These are phyloP conservation scores for Cichorium intybus DNA, from an alignment of 140 eudicot genomes.

Conservation along the genomic window DNA sequence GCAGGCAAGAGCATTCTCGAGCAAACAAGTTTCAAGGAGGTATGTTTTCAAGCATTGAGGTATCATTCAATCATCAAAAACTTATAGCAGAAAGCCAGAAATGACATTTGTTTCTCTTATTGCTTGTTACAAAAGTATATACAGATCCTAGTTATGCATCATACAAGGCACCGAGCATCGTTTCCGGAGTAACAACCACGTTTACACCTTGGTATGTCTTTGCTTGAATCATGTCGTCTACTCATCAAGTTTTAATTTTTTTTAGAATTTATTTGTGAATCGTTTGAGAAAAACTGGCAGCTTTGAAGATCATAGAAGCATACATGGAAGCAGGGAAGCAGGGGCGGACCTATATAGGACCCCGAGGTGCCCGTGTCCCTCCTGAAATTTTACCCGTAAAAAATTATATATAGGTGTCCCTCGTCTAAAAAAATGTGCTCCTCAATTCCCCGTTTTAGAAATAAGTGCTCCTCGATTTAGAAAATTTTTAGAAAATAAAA, in stretches of 20 bases:
- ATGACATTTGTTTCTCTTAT: neutral
- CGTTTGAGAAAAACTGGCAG: conserved; percentile 49
- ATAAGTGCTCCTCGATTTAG: too few species aligned
- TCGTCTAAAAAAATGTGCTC: too few species aligned
- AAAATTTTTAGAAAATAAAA: too few species aligned
- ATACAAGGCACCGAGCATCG: conserved; percentile 73
- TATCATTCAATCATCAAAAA: neutral
- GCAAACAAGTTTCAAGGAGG: conserved; percentile 88
- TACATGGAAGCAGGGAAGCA: conserved; percentile 97
- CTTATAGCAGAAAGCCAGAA: conserved; percentile 8
- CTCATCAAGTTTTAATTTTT: conserved; percentile 6
- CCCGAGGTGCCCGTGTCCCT: too few species aligned
- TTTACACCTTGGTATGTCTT: conserved; percentile 82
- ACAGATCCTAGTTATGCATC: conserved; percentile 88
- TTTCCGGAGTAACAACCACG: conserved; percentile 82
- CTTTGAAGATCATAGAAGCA: conserved; percentile 75
- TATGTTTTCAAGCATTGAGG: conserved; percentile 22
- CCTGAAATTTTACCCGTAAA: too few species aligned
- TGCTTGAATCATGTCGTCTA: conserved; percentile 6
- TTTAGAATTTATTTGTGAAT: neutral
- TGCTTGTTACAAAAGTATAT: conserved; percentile 74
- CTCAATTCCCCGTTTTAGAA: too few species aligned
- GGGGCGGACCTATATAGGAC: too few species aligned
- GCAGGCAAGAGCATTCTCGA: conserved; percentile 82
- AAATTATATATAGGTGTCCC: too few species aligned